Evolutionary conservation across 257 asterid species (phyloP).

Genomic region (Przewalskia tangutica): DNA sequence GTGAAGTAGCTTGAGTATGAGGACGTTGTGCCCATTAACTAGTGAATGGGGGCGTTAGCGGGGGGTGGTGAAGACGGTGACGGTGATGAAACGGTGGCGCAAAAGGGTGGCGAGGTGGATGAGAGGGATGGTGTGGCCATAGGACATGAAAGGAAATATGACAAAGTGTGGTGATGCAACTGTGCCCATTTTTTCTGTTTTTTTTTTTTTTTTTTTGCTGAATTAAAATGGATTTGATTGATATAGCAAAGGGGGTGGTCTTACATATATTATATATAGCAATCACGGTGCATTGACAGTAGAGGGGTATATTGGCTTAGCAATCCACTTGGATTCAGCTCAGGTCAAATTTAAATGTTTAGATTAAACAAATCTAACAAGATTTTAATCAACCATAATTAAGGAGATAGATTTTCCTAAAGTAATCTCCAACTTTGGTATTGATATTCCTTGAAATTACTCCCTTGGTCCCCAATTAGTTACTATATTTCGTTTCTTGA

Average conservation of each 20-base stretch:
- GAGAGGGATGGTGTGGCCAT: constrained; percentile 72
- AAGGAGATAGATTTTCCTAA: neutral
- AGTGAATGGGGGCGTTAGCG: constrained; percentile 38
- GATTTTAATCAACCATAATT: neutral
- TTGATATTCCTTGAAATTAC: neutral
- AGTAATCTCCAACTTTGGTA: neutral
- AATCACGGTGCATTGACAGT: neutral
- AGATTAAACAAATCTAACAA: neutral
- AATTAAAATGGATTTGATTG: neutral
- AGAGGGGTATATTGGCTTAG: neutral
- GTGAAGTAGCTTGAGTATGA: constrained; percentile 20
- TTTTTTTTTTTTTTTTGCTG: neutral
- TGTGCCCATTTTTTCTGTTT: constrained; percentile 28
- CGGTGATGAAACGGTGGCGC: constrained; percentile 29
- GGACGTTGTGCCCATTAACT: too few species aligned
- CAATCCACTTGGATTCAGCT: neutral
- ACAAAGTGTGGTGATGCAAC: constrained; percentile 39
- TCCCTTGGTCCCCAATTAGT: too few species aligned
- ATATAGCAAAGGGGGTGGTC: neutral
- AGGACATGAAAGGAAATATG: constrained; percentile 61
- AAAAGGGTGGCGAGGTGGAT: constrained; percentile 63
- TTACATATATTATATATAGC: neutral
- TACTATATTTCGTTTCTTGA: too few species aligned
- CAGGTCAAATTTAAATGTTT: neutral
- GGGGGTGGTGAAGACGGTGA: constrained; percentile 64